phyloP scores from a whole-genome alignment of 495 filamentous ascomycete species.

The Parathielavia appendiculata region DNA sequence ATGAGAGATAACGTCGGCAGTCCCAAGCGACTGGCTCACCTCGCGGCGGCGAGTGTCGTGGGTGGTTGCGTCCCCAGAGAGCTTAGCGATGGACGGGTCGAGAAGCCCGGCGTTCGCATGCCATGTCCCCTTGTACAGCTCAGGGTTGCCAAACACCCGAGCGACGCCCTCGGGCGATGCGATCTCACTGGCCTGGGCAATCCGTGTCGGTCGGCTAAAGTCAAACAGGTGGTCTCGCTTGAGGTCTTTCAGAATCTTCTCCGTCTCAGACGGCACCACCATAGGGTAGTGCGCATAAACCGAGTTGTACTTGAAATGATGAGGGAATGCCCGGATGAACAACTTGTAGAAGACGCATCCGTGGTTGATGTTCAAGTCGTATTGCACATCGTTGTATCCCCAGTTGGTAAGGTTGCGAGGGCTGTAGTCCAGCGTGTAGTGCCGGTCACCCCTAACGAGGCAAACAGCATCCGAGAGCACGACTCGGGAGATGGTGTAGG shows the following conservation, averaged over 20 bases:
- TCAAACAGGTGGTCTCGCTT: conserved; percentile 66
- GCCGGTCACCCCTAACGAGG: conserved; percentile 80
- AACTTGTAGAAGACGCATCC: conserved; percentile 86
- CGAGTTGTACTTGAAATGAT: conserved; percentile 71
- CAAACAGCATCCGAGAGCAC: conserved; percentile 82
- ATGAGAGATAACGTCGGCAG: conserved; percentile 47
- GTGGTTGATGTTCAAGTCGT: conserved; percentile 59
- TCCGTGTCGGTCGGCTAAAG: conserved; percentile 57
- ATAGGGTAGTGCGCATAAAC: conserved; percentile 88
- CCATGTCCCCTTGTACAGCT: conserved; percentile 63
- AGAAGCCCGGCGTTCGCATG: conserved; percentile 51
- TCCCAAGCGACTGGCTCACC: conserved; percentile 56
- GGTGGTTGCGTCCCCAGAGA: conserved; percentile 47
- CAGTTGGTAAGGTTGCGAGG: conserved; percentile 76
- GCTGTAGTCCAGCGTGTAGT: conserved; percentile 73
- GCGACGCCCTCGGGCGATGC: conserved; percentile 58
- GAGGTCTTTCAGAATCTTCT: conserved; percentile 67
- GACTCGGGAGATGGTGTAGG: conserved; percentile 76
- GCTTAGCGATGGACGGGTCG: conserved; percentile 49
- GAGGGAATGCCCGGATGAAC: conserved; percentile 71
- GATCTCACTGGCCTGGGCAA: conserved; percentile 49
- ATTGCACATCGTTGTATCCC: conserved; percentile 51
- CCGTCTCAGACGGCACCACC: conserved; percentile 64
- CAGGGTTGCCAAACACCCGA: conserved; percentile 54
- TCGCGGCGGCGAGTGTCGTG: conserved; percentile 48